These are phyloP conservation scores for Arthrobotrys sphaeroides DNA, from an alignment of 2,329 filamentous ascomycete genomes.

Conservation along the genomic window DNA sequence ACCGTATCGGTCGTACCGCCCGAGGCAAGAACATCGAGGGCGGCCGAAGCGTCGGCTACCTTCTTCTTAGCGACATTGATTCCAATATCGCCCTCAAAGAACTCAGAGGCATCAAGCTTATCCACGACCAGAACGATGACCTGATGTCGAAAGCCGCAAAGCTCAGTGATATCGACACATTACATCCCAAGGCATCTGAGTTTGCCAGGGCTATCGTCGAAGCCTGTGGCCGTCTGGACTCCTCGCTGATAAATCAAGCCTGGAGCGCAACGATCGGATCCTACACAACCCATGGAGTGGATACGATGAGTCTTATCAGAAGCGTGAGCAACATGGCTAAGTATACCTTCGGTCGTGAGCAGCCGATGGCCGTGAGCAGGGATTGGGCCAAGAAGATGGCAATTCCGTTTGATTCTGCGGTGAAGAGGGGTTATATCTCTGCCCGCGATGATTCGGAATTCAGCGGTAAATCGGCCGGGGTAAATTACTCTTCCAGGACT, in stretches of 20 bases:
- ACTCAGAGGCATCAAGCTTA: conserved; percentile 66
- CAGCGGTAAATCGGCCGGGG: conserved; percentile 5
- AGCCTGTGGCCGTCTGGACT: conserved; percentile 20
- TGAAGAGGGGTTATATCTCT: conserved; percentile 13
- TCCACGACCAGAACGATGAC: conserved; percentile 57
- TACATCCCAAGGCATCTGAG: conserved; percentile 5
- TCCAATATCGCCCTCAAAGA: conserved; percentile 64
- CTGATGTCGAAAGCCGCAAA: conserved; percentile 67
- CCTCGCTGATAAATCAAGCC: background rate
- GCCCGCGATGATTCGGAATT: conserved; percentile 9
- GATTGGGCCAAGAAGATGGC: conserved; percentile 1
- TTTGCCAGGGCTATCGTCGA: conserved; percentile 33
- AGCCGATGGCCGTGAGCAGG: background rate
- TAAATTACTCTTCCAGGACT: conserved; percentile 31
- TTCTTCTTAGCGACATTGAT: conserved; percentile 69
- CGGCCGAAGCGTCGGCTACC: conserved; percentile 69
- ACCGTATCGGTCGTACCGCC: conserved; percentile 78
- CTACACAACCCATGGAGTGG: background rate
- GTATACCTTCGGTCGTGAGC: conserved; percentile 36
- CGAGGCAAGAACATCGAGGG: conserved; percentile 68
- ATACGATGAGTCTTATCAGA: background rate
- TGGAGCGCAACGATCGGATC: conserved; percentile 15
- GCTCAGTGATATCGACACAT: conserved; percentile 45
- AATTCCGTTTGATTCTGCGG: background rate
- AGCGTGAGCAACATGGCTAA: conserved; percentile 24